Evolutionary conservation across 164 flowering plant genomes (phyloP), one percentile per base, ranked within the genome.

Genomic region (Saururus chinensis): DNA sequence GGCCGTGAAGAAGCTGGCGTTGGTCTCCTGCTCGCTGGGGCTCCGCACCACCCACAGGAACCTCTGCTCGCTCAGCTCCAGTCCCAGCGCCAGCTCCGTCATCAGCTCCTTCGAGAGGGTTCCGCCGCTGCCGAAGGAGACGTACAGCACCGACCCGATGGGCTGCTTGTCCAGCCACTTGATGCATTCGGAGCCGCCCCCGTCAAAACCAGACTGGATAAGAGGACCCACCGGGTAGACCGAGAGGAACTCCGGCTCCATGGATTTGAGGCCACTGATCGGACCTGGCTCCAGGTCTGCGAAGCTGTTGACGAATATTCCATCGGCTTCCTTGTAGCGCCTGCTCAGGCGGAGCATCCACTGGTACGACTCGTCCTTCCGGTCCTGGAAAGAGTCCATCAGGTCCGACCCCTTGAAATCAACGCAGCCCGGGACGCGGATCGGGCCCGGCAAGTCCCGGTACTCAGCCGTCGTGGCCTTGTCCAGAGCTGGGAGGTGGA

Each of bases 101-200:
- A 75, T 41, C 60, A 77, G 83, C 26, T 62, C 68, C 19, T 1
- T 0, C 0, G 77, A 58, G 26, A 80, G 73, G 9, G 81, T 73
- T 42, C 83, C 83, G 8, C 77, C 79, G 24, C 79, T 80, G 17
- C 83, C 83, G 21, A 80, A 77, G 0, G 71, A 77, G 0, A 80
- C 69, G 40, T 51, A 80, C 26, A 80, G 56, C 13, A 80, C 83
- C 0, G 79, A 73, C 1, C 68, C 77, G 9, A 3, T 24, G 16
- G 77, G 79, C 57, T 80, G 83, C 35, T 67, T 49, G 19, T 80
- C 78, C 61, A 80, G 60, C 82, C 84, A 78, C 37, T 40, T 58
- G 59, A 78, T 49, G 56, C 76, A 73, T 35, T 66, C 74, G 0
- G 58, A 19, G 24, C 54, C 67, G 1, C 9, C 54, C 1, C 6